A percentile compares a stretch with the other conserved stretches of the same genome.
phyloP scores from a whole-genome alignment of 495 filamentous ascomycete species.

The Lophiostoma macrostomum region DNA sequence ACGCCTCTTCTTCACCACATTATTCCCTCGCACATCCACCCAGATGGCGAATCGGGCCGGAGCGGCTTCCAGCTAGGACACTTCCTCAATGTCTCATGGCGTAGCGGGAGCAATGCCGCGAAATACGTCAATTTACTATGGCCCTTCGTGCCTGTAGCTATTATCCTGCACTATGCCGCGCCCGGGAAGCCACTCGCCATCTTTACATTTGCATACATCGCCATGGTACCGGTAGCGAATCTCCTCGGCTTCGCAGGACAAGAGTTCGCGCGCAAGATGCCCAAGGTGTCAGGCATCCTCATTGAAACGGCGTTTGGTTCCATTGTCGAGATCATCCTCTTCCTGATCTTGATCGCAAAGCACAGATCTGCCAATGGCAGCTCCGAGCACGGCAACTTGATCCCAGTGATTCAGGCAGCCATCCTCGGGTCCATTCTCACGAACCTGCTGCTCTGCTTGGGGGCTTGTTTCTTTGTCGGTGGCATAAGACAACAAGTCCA shows the following conservation, averaged over 20 bases:
- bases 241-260: conserved; percentile 81
- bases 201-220: conserved; percentile 69
- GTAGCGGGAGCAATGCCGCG: conserved; percentile 54
- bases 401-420: conserved; percentile 78
- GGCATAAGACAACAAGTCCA: conserved; percentile 57
- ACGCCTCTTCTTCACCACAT: conserved; percentile 20
- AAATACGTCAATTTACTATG: conserved; percentile 66
- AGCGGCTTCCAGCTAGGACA: conserved; percentile 56
- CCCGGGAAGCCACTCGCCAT: conserved; percentile 59
- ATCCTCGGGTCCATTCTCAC: conserved; percentile 79
- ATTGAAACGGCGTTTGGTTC: conserved; percentile 76
- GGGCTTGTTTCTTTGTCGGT: conserved; percentile 73
- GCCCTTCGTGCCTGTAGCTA: conserved; percentile 68
- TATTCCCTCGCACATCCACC: conserved; percentile 42
- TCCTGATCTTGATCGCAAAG: conserved; percentile 64
- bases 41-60: conserved; percentile 64
- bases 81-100: conserved; percentile 59
- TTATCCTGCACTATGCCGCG: conserved; percentile 60
- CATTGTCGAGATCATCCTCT: conserved; percentile 78
- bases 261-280: conserved; percentile 75
- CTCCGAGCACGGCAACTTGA: conserved; percentile 29
- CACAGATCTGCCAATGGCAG: conserved; percentile 36
- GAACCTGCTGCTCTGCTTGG: conserved; percentile 68
- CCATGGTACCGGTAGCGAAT: conserved; percentile 87
- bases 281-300: conserved; percentile 75